Evolutionary conservation across 2,329 filamentous ascomycete genomes (phyloP).

Genomic region (Ophiostoma himal-ulmi): DNA sequence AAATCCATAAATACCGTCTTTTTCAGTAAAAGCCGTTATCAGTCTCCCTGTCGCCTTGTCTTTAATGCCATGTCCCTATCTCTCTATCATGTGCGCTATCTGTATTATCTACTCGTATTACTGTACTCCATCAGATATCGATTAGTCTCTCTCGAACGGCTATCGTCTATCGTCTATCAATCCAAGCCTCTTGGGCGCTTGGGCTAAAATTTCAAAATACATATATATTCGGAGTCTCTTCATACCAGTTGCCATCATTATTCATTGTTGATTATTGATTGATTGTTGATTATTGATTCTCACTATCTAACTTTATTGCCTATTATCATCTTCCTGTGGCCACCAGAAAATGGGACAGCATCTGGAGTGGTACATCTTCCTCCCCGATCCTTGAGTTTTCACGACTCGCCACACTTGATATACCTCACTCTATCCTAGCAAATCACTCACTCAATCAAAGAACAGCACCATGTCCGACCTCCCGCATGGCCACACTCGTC

Average conservation of each 20-base stretch:
- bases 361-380: conserved; percentile 16
- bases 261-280: not conserved
- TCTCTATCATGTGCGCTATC: not conserved
- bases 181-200: conserved; percentile 6
- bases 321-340: not conserved
- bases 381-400: conserved; percentile 16
- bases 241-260: not conserved
- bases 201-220: conserved; percentile 3
- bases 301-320: not conserved
- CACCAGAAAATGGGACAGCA: conserved; percentile 21
- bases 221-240: not conserved
- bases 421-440: not conserved
- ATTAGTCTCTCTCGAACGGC: not conserved
- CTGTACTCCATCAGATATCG: not conserved
- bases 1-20: not conserved
- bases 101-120: conserved; percentile 8
- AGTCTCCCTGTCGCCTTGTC: not conserved
- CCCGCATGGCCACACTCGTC: conserved; percentile 17
- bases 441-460: not conserved
- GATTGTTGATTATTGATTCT: not conserved
- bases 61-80: not conserved
- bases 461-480: conserved; percentile 15
- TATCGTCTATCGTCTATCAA: not conserved
- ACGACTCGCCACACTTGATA: not conserved
- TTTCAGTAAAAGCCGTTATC: not conserved